Base-by-base conservation (phyloP, 1,284 basidiomycete species). In the Ceratobasidium sp. region DNA sequence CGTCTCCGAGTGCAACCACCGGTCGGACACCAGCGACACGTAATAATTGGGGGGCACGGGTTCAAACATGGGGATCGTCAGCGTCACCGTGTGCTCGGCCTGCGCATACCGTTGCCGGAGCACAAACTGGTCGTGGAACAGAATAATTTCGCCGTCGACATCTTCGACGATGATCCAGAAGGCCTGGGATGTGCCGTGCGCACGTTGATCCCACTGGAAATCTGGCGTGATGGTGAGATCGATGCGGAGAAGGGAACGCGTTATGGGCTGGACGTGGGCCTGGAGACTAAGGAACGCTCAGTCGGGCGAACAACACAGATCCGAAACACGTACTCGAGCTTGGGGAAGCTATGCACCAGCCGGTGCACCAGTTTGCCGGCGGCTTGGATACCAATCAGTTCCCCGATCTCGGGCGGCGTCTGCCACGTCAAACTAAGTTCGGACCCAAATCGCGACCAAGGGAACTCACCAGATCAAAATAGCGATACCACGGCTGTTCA, bases 21-120 rank as follows among this genome's bases (percentile, higher is more conserved):
- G 90, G 83, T 99, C 97, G 2, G 96, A 97, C 78, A 98, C 89
- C 77, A 99, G 88, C 13, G 95, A 95, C 82, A 99, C 96, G 85
- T 96, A 99, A 86, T 98, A 98, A 84, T 99, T 99, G 0, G 97
- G 97, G 59, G 97, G 97, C 3, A 97, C 91, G 0, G 97, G 97
- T 80, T 99, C 97, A 79, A 95, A 96, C 90, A 99, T 97, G 0
- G 95, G 95, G 0, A 98, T 95, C 0, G 95, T 98, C 79, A 99
- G 91, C 0, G 95, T 96, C 59, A 99, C 90, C 77, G 92, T 96
- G 85, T 99, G 97, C 81, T 98, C 96, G 77, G 95, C 94, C 82
- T 95, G 91, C 0, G 95, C 94, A 80, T 98, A 99, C 9, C 94
- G 91, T 82, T 97, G 93, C 19, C 95, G 91, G 56, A 99, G 91